phyloP scores from a whole-genome alignment of 306 rosid species.

The Prosopis cineraria region DNA sequence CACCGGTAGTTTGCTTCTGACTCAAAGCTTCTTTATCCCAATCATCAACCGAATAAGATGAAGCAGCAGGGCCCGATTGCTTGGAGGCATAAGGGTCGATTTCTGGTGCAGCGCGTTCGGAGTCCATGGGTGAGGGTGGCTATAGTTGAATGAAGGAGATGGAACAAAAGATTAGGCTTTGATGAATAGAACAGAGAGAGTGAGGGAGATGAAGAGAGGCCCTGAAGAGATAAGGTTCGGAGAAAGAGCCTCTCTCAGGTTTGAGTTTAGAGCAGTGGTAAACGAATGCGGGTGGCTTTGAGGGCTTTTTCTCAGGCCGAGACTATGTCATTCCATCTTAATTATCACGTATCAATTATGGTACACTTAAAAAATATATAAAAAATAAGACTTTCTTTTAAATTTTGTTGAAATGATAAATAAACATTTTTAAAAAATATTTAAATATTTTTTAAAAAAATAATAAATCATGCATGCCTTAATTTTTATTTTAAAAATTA shows the following conservation, averaged over 20 bases:
- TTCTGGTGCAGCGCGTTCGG: conserved; percentile 23
- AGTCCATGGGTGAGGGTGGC: conserved; percentile 41
- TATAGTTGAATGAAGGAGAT: neutral
- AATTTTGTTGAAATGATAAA: no score
- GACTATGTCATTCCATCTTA: neutral
- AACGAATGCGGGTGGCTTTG: neutral
- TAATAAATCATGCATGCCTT: no score
- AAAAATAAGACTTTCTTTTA: no score
- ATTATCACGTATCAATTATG: no score
- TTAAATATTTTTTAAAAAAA: no score
- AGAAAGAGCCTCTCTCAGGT: neutral
- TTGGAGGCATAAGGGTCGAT: neutral
- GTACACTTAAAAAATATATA: no score
- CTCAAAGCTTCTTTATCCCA: conserved; percentile 24
- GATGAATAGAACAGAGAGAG: neutral
- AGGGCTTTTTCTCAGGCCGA: neutral
- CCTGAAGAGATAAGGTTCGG: conserved; percentile 47
- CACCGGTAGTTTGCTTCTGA: conserved; percentile 10
- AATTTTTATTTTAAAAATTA: no score
- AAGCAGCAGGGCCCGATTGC: conserved; percentile 40
- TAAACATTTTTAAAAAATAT: no score
- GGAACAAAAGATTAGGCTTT: neutral
- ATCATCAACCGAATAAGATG: conserved; percentile 31
- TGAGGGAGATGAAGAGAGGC: neutral
- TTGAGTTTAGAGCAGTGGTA: neutral